Percentiles rank a stretch among this genome's conserved stretches.
phyloP scores from a whole-genome alignment of 805 yeast genomes.

The Schwanniomyces polymorphus region DNA sequence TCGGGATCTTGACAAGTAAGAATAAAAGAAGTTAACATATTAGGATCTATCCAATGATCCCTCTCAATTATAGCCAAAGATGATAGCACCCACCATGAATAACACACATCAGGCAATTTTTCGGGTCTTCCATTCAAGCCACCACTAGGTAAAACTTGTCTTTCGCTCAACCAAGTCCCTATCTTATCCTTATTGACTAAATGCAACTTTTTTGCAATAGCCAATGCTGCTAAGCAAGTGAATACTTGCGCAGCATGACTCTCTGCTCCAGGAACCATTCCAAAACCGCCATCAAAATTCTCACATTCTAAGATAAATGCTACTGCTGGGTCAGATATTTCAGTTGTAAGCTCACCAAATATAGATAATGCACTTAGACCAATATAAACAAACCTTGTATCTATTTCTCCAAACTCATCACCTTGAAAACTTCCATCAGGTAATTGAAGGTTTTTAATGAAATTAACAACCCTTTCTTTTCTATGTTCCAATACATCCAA shows the following conservation, averaged over 20 bases:
- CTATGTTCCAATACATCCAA: conserved; percentile 40
- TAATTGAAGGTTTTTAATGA: conserved; percentile 45
- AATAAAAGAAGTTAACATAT: conserved; percentile 64
- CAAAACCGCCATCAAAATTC: conserved; percentile 96
- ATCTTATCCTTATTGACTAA: conserved; percentile 39
- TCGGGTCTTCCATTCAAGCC: conserved; percentile 97
- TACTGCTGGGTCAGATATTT: conserved; percentile 60
- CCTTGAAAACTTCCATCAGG: conserved; percentile 81
- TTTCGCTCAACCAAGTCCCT: conserved; percentile 86
- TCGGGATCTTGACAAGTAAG: conserved; percentile 72
- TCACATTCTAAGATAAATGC: conserved; percentile 66
- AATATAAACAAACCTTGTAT: conserved; percentile 85
- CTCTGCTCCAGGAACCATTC: conserved; percentile 91
- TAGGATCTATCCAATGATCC: conserved; percentile 75
- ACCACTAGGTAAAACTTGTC: conserved; percentile 77
- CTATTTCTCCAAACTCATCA: conserved; percentile 89
- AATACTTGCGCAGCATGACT: conserved; percentile 92
- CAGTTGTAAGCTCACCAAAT: conserved; percentile 59
- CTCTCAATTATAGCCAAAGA: conserved; percentile 66
- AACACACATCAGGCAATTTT: conserved; percentile 95
- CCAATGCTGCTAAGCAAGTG: conserved; percentile 80
- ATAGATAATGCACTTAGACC: conserved; percentile 75
- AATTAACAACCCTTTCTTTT: conserved; percentile 26
- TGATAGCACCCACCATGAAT: conserved; percentile 96
- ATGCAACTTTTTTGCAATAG: conserved; percentile 63